Evolutionary conservation across 306 rosid species (phyloP).

Genomic region (Mimosa pudica): DNA sequence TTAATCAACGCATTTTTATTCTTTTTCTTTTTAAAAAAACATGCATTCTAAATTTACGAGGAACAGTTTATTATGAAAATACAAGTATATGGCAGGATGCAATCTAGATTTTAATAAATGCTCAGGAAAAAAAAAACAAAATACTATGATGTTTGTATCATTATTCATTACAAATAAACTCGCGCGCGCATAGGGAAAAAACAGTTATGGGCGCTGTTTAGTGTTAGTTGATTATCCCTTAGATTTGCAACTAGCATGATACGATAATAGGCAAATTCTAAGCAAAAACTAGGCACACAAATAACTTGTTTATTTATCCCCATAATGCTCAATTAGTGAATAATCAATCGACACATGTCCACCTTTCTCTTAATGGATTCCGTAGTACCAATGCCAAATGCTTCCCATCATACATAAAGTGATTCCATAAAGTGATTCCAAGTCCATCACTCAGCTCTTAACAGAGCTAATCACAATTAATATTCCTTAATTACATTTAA

Average conservation of each 20-base stretch:
- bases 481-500: neutral
- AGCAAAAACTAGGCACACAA: neutral
- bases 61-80: neutral
- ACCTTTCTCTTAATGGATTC: neutral
- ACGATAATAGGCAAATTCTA: neutral
- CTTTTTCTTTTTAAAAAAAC: neutral
- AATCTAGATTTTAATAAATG: neutral
- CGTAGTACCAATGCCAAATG: neutral
- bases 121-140: neutral
- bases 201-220: neutral
- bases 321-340: conserved; percentile 1
- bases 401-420: neutral
- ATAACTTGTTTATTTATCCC: neutral
- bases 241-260: neutral
- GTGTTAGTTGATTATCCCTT: conserved; percentile 6
- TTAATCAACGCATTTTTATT: neutral
- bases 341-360: neutral
- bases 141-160: neutral
- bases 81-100: neutral
- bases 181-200: neutral
- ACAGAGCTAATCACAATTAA: neutral
- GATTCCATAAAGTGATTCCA: neutral
- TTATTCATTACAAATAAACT: neutral
- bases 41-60: neutral
- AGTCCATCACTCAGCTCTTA: neutral